These are phyloP conservation scores for Ophiostoma angusticollis DNA, from an alignment of 2,329 filamentous ascomycete species.

Conservation along the genomic window DNA sequence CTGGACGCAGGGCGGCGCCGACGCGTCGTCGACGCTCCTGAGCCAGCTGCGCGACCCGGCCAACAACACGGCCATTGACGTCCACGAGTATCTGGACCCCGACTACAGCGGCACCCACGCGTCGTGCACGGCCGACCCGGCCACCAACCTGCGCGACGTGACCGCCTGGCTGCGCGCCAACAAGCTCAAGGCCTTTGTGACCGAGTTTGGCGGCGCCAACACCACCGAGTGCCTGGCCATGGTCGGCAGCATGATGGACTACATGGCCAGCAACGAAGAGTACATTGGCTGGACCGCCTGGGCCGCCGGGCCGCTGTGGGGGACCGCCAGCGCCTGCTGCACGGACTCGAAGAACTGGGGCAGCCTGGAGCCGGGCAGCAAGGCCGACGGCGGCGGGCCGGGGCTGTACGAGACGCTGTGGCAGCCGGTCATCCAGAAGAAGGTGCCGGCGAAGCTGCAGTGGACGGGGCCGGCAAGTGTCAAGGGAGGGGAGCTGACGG, in stretches of 20 bases:
- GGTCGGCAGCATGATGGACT: slow-evolving; percentile 29
- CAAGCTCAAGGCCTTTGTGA: slow-evolving; percentile 34
- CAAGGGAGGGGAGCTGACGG: slow-evolving; percentile 2
- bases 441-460: slow-evolving; percentile 15
- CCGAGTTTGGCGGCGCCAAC: slow-evolving; percentile 35
- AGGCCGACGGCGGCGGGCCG: slow-evolving; percentile 27
- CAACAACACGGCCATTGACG: slow-evolving; percentile 36
- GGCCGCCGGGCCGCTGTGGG: slow-evolving; percentile 37
- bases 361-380: slow-evolving; percentile 33
- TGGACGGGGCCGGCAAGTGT: slow-evolving; percentile 8
- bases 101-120: slow-evolving; percentile 33
- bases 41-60: slow-evolving; percentile 31
- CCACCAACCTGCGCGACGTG: slow-evolving; percentile 26
- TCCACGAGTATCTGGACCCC: slow-evolving; percentile 38
- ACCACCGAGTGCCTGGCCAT: slow-evolving; percentile 28
- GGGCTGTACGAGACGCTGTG: slow-evolving; percentile 34
- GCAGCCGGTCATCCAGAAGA: slow-evolving; percentile 29
- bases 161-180: slow-evolving; percentile 33
- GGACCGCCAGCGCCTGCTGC: slow-evolving; percentile 25
- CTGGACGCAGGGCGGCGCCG: slow-evolving; percentile 29
- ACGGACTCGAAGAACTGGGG: slow-evolving; percentile 28
- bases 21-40: slow-evolving; percentile 25
- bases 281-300: slow-evolving; percentile 40
- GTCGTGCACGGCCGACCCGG: slow-evolving; percentile 28
- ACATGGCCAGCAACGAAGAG: slow-evolving; percentile 32